A percentile compares a stretch with the other conserved stretches of the same genome.
Evolutionary conservation across 2,329 filamentous ascomycete species (phyloP).

Genomic region (Talaromyces sp.): DNA sequence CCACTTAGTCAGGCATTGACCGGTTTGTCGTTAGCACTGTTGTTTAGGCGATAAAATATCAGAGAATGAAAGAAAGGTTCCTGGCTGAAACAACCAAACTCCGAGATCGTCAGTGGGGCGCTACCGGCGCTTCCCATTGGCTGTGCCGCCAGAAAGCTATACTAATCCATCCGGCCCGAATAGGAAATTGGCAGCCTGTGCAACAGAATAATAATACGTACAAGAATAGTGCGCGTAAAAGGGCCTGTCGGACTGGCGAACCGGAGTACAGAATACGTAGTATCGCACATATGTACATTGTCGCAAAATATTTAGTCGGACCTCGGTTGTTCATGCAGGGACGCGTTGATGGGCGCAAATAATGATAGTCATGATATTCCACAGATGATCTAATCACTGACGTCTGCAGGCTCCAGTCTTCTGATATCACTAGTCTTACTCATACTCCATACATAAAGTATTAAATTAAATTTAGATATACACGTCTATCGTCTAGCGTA

Average conservation of each 20-base stretch:
- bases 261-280: too few relatives aligned
- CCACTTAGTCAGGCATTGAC: neutral
- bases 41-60: too few relatives aligned
- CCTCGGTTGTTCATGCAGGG: too few relatives aligned
- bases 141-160: too few relatives aligned
- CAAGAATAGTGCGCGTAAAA: neutral
- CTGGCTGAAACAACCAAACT: neutral
- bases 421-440: neutral
- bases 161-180: neutral
- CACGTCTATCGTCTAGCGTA: slow-evolving; percentile 27
- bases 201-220: neutral
- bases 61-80: neutral
- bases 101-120: neutral
- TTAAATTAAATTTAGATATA: too few relatives aligned
- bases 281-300: too few relatives aligned
- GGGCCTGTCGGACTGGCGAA: too few relatives aligned
- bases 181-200: neutral
- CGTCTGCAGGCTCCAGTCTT: neutral
- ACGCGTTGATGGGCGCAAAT: neutral
- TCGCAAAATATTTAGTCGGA: neutral
- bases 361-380: neutral
- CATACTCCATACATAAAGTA: too few relatives aligned
- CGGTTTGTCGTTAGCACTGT: too few relatives aligned
- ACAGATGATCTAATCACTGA: neutral
- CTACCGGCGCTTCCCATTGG: neutral